phyloP scores from a whole-genome alignment of 2,329 filamentous ascomycete species.

The Trichoderma citrinoviride region DNA sequence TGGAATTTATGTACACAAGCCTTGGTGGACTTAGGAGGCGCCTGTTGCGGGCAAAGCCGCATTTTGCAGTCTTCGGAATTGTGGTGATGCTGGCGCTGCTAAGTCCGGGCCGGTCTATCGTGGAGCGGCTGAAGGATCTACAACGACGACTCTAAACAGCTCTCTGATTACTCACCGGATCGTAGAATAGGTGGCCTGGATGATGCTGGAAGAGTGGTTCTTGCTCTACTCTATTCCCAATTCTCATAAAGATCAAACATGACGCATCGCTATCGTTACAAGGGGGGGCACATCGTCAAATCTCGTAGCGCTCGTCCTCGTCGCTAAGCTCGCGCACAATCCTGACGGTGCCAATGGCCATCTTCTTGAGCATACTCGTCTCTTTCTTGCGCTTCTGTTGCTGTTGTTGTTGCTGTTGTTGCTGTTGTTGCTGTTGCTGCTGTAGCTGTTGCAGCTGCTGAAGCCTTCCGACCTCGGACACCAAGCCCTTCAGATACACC shows the following conservation, averaged over 20 bases:
- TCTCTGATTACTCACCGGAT: not conserved
- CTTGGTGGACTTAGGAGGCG: not conserved
- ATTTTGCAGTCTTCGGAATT: slow-evolving; percentile 1
- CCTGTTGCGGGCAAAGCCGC: not conserved
- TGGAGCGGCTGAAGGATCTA: not conserved
- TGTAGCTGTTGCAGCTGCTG: slow-evolving; percentile 27
- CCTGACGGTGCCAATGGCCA: slow-evolving; percentile 38
- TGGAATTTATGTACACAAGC: not conserved
- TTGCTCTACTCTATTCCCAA: not conserved
- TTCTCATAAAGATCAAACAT: not conserved
- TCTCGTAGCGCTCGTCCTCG: slow-evolving; percentile 32
- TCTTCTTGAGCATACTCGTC: slow-evolving; percentile 42
- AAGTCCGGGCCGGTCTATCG: not conserved
- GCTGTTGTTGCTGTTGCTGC: slow-evolving; percentile 29
- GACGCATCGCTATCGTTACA: not conserved
- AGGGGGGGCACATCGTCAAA: not conserved
- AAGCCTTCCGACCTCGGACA: slow-evolving; percentile 67
- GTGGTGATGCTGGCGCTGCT: not conserved
- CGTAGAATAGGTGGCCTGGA: not conserved
- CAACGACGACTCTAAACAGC: not conserved
- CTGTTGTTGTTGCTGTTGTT: slow-evolving; percentile 28
- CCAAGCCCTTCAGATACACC: slow-evolving; percentile 76
- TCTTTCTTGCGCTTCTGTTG: slow-evolving; percentile 40
- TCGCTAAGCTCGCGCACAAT: slow-evolving; percentile 44
- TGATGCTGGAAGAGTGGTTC: not conserved